Base-by-base conservation (phyloP, 129 eudicot genomes). In the Smallanthus sonchifolius region DNA sequence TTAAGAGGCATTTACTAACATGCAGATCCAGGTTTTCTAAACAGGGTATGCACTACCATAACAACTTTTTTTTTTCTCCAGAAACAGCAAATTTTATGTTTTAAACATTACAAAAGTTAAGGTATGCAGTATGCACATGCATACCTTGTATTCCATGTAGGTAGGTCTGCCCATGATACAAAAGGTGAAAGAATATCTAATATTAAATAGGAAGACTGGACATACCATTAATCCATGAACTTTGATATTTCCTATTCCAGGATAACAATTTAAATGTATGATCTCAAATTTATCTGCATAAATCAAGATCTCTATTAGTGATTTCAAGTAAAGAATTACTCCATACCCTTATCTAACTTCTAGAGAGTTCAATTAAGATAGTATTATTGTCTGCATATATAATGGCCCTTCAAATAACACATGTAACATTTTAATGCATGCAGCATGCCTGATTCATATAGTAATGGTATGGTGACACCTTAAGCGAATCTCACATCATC, bases 271-370 rank as follows among this genome's bases (percentile, higher is more conserved):
- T 36, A 78, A 56, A 79, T 92, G 97, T 72, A 72, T 42, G 72
- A 30, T 67, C 81, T 89, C 91, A 15, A 89, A 76, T 65, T 79
- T 81, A 74, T 81, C 97, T 92, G 73, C 77, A 85, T 61, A 67
- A 63, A 77, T n/a, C 54, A 77, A 62, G 60, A 65, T 51, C 35
- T 49, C 56, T 20, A 40, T 43, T 24, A 55, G 38, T 39, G 51
- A 61, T 62, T 32, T 70, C 54, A 60, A 10, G 70, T 77, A 61
- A 6, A 34, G 38, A 30, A 14, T 30, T 15, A 16, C 61, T 11
- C 2, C 54, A 2, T 13, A 45, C 10, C n/a, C 10, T 38, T 7
- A 7, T 42, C 9, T 42, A 59, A 37, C 3, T 65, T 75, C 51
- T 1, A 36, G 15, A 17, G 28, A 17, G 43, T 6, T 24, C 10